A percentile compares a stretch with the other conserved stretches of the same genome.
These are phyloP conservation scores for Phoenix dactylifera DNA, from an alignment of 176 grass and related monocot genomes.

Conservation along the genomic window DNA sequence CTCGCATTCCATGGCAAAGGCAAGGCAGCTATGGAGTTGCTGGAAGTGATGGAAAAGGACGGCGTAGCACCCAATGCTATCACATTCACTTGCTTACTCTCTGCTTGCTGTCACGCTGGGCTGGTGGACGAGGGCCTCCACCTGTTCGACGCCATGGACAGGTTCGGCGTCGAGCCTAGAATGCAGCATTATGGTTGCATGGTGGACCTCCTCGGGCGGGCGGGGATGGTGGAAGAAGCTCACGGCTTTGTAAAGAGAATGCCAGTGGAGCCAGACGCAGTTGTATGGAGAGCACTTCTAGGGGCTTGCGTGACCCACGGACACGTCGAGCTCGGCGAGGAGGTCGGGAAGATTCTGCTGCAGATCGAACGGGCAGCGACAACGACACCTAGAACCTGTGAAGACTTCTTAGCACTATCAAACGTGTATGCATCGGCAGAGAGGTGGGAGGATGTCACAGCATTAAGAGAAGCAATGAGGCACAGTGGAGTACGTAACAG, in stretches of 20 bases:
- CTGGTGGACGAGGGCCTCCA: neutral
- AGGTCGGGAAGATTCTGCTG: slow-evolving; percentile 1
- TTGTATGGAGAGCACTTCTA: slow-evolving; percentile 12
- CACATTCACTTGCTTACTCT: slow-evolving; percentile 4
- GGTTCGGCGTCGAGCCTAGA: slow-evolving; percentile 1
- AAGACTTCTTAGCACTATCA: too few relatives aligned
- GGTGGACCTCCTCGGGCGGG: slow-evolving; percentile 11
- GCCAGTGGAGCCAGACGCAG: neutral
- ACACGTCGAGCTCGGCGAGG: slow-evolving; percentile 2
- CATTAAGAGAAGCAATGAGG: too few relatives aligned
- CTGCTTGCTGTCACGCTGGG: slow-evolving; percentile 7
- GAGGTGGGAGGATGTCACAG: too few relatives aligned
- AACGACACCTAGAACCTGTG: too few relatives aligned
- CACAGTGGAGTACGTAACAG: too few relatives aligned
- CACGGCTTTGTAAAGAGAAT: neutral
- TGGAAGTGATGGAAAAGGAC: slow-evolving; percentile 1
- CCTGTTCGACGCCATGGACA: slow-evolving; percentile 7
- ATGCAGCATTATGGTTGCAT: slow-evolving; percentile 12
- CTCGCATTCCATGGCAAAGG: slow-evolving; percentile 3
- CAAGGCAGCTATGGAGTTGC: neutral
- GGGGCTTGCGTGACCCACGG: slow-evolving; percentile 3
- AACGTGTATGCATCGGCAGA: too few relatives aligned
- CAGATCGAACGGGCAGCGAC: neutral
- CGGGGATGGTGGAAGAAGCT: slow-evolving; percentile 11
- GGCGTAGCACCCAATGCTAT: too few relatives aligned